Conservation (phyloP, 2,329 filamentous ascomycete genomes). For the Fusarium sp. region DNA sequence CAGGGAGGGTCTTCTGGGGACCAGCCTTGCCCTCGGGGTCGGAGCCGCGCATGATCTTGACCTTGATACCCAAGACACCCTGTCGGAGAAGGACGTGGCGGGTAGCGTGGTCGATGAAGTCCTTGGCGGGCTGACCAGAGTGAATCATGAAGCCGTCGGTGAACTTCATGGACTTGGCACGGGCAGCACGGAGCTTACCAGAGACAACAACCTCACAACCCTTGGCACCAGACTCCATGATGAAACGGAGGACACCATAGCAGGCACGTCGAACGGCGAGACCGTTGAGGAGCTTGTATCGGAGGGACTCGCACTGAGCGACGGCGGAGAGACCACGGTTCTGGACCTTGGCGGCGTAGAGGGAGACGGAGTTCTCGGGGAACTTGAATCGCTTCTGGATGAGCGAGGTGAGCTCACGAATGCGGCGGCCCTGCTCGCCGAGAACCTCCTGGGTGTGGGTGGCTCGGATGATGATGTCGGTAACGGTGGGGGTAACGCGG, state of each 20-base stretch:
- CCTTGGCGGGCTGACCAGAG: slow-evolving; percentile 99
- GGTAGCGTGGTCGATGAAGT: slow-evolving; percentile 99
- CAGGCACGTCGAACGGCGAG: slow-evolving; percentile 98
- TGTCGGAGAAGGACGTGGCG: slow-evolving; percentile 99
- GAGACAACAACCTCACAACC: slow-evolving; percentile 99
- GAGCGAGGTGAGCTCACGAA: slow-evolving; percentile 99
- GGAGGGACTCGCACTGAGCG: slow-evolving; percentile 99
- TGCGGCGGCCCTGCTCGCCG: slow-evolving; percentile 99
- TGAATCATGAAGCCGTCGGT: slow-evolving; percentile 99
- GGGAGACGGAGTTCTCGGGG: slow-evolving; percentile 99
- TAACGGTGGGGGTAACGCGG: slow-evolving; percentile 99
- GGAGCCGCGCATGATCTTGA: slow-evolving; percentile 99
- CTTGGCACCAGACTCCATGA: slow-evolving; percentile 99
- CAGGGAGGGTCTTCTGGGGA: slow-evolving; percentile 95
- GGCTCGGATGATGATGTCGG: slow-evolving; percentile 99
- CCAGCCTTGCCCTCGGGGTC: slow-evolving; percentile 99
- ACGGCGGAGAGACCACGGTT: slow-evolving; percentile 99
- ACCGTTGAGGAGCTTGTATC: slow-evolving; percentile 99
- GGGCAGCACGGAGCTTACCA: slow-evolving; percentile 97
- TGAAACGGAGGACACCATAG: slow-evolving; percentile 99
- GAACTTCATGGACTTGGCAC: slow-evolving; percentile 99
- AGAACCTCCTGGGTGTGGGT: slow-evolving; percentile 99
- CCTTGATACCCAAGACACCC: slow-evolving; percentile 99
- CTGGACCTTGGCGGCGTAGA: slow-evolving; percentile 99
- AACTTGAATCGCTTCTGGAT: slow-evolving; percentile 99